Base-by-base conservation (phyloP, 2,329 filamentous ascomycete genomes). In the Hypoxylon sp. region DNA sequence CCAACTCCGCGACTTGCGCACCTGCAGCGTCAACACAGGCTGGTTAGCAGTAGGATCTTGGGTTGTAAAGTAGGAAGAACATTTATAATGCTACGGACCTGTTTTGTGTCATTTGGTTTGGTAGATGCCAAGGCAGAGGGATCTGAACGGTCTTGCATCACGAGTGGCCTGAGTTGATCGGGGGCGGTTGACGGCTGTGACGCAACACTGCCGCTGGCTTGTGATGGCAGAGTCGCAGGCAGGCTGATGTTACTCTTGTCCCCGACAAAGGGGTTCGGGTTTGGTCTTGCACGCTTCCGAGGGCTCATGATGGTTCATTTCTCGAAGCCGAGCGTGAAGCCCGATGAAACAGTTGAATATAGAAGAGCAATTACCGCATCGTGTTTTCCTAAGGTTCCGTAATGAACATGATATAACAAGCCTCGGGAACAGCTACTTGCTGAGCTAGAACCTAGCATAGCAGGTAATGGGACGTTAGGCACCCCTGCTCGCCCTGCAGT, bases 1-100 rank as follows among this genome's bases (percentile, higher is more conserved):
- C 85, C 85, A 88, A 70, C 84, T 87, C 43, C 77, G 77, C 7
- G 79, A 73, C 68, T 84, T 84, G 57, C 77, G 79, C 31, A 80
- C 72, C 82, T 85, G 65, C 1, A 41, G 54, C 6, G 49, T 26
- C 42, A 17, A 38, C 33, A 58, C 8, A n/a, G 38, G 38, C 43
- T 15, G 2, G 48, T 65, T 48, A 68, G 60, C 49, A 55, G 17
- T 9, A 35, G 56, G 26, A 59, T 45, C 13, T 46, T 26, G 38
- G 48, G 17, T n/a, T 31, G 27, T 31, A 4, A 37, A 26, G 27
- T 31, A 4, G 33, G 26, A 35, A 24, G 21, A 35, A 18, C 17
- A 37, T 52, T 13, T 35, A 40, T 42, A 11, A n/a, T 51, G 47
- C 63, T 51, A 15, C 60, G 45, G 43, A 68, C 68, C 53, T 65